Conservation (phyloP, 257 asterid genomes). For the Nicotiana otophora region DNA sequence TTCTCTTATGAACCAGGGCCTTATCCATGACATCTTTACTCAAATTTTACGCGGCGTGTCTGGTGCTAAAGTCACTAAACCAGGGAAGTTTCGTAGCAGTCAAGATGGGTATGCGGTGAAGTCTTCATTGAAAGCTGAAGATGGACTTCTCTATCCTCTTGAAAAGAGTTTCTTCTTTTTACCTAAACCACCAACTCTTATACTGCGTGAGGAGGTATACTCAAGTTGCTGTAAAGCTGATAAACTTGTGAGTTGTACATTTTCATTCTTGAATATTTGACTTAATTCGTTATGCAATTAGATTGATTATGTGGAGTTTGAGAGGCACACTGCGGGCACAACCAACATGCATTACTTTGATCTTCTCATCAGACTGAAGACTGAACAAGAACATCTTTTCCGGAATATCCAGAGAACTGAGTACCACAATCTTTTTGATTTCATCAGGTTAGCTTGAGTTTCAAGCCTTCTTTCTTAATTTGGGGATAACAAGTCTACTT, state of each 20-base stretch:
- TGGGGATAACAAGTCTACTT: not conserved
- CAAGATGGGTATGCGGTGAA: slow-evolving; percentile 91
- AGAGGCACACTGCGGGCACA: slow-evolving; percentile 97
- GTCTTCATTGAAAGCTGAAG: slow-evolving; percentile 99
- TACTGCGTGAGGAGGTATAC: slow-evolving; percentile 90
- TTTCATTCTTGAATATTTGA: slow-evolving; percentile 17
- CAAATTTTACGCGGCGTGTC: slow-evolving; percentile 83
- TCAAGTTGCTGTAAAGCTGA: not conserved
- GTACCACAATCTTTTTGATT: slow-evolving; percentile 62
- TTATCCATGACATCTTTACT: slow-evolving; percentile 68
- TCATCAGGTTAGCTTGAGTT: slow-evolving; percentile 46
- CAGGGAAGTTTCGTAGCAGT: slow-evolving; percentile 86
- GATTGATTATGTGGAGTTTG: slow-evolving; percentile 96
- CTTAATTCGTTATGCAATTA: slow-evolving; percentile 15
- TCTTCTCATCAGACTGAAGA: slow-evolving; percentile 77
- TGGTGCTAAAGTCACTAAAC: slow-evolving; percentile 86
- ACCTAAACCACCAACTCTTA: slow-evolving; percentile 95
- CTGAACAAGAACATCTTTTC: slow-evolving; percentile 96
- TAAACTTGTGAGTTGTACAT: not conserved
- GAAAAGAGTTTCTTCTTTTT: slow-evolving; percentile 97
- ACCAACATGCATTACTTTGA: slow-evolving; percentile 96
- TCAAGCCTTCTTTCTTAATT: not conserved
- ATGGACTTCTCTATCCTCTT: slow-evolving; percentile 95
- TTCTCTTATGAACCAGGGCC: slow-evolving; percentile 51
- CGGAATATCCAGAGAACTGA: slow-evolving; percentile 92